Conservation (phyloP, 148 eudicot species). For the Agrostemma githago region DNA sequence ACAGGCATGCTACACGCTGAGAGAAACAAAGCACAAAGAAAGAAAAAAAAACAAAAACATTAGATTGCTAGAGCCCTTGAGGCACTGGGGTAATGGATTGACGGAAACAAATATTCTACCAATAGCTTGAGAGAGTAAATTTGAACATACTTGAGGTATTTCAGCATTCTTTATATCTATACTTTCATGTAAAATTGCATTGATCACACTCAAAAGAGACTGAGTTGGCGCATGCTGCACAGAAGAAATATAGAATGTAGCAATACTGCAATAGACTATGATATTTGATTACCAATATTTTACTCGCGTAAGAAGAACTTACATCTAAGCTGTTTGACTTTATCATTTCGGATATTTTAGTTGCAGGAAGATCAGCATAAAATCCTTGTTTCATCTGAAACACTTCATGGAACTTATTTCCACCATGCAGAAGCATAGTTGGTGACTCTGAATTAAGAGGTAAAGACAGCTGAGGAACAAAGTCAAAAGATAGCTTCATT, state of each 20-base stretch:
- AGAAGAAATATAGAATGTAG: slow-evolving; percentile 7
- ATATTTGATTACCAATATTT: not conserved
- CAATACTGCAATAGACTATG: not conserved
- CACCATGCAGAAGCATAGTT: slow-evolving; percentile 49
- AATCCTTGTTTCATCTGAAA: slow-evolving; percentile 76
- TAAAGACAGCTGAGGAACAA: not conserved
- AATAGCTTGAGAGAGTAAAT: not conserved
- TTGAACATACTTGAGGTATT: slow-evolving; percentile 65
- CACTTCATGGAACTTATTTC: slow-evolving; percentile 69
- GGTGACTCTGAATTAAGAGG: slow-evolving; percentile 40
- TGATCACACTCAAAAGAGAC: slow-evolving; percentile 79
- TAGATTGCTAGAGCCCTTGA: not conserved
- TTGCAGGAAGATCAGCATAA: slow-evolving; percentile 65
- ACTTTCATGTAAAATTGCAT: slow-evolving; percentile 82
- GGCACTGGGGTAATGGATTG: not conserved
- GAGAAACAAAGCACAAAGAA: slow-evolving; percentile 3
- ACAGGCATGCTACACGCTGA: slow-evolving; percentile 79
- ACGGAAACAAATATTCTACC: not conserved
- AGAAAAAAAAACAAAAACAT: not conserved
- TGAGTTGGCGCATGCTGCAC: slow-evolving; percentile 94
- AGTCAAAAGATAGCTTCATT: not conserved
- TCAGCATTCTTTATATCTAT: slow-evolving; percentile 75
- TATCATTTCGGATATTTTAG: slow-evolving; percentile 82
- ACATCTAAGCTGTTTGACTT: slow-evolving; percentile 89
- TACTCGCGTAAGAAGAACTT: slow-evolving; percentile 23